These are phyloP conservation scores for Rubia balearica DNA, from an alignment of 305 asterid genomes.

Conservation along the genomic window DNA sequence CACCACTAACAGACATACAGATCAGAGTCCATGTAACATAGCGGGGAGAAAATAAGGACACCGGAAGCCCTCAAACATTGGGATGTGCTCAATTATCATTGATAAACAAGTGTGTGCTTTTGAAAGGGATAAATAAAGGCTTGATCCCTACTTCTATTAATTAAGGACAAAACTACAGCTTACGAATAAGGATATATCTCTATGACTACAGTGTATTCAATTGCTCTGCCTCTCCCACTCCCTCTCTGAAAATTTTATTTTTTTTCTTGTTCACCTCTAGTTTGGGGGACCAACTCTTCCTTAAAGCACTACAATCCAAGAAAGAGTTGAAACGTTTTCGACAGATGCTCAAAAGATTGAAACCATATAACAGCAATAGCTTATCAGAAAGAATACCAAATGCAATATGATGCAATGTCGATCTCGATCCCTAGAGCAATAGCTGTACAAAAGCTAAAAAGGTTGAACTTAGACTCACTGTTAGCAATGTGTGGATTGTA, in stretches of 20 bases:
- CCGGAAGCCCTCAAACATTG: neutral
- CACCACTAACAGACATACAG: too few relatives aligned
- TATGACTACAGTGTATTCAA: neutral
- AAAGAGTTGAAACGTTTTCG: neutral
- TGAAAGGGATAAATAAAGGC: neutral
- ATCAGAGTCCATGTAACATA: too few relatives aligned
- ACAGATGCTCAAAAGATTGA: neutral
- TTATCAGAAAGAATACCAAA: neutral
- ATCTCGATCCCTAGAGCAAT: neutral
- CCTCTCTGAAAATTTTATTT: too few relatives aligned
- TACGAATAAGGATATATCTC: neutral
- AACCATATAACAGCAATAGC: neutral
- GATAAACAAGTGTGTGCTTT: neutral
- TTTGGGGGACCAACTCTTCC: neutral
- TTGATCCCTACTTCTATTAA: neutral
- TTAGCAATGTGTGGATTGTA: constrained; percentile 68
- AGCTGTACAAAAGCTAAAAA: neutral
- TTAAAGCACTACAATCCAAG: neutral
- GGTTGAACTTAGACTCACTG: constrained; percentile 31
- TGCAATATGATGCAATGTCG: too few relatives aligned
- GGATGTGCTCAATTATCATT: neutral
- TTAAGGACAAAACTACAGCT: neutral
- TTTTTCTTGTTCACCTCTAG: neutral
- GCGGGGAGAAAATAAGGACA: too few relatives aligned
- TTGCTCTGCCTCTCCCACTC: too few relatives aligned